Evolutionary conservation across 441 rosid genomes (phyloP), one percentile per base, ranked within the genome.

Genomic region (Aleurites moluccanus): DNA sequence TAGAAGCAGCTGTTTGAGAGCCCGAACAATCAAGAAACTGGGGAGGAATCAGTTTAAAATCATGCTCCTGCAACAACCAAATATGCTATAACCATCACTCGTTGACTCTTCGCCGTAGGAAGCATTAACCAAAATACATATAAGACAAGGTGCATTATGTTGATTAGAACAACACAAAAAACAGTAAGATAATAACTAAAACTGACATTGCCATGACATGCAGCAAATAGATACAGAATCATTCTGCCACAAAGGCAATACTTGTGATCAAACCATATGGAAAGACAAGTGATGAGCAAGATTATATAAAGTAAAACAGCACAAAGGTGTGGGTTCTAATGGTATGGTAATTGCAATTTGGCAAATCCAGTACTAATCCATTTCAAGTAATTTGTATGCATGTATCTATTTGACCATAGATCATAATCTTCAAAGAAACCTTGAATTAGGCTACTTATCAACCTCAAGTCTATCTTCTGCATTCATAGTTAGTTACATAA

Each of bases 31-130:
- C 75, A 44, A 42, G 77, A 73, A 70, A 38, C 55, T 42, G 73
- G 63, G 77, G 57, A 74, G 76, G 73, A 77, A 49, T 49, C 69
- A 71, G 79, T 62, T 53, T 69, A 68, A 74, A 74, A 73, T 69
- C 82, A 71, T 71, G 70, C 53, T 76, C 79, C 73, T 69, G 84
- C 72, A 13, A 73, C 49, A 72, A 70, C 82, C 79, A 80, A 27
- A 64, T 49, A 64, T 44, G 10, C 2, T n/a, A 63, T 61, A 52
- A 35, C 30, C 20, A 53, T 72, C 67, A 65, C 67, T 64, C 49
- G 56, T 57, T 49, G 6, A 79, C 56, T 47, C 55, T 69, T 62
- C 56, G 64, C 5, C 38, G 28, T 53, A 10, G 23, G 52, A 64
- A 73, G 52, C 67, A 71, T 52, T 72, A 44, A 71, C 21, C 11